A percentile compares a stretch with the other conserved stretches of the same genome.
phyloP scores from a whole-genome alignment of 1,139 yeast genomes.

The Candida pseudocylindracea region DNA sequence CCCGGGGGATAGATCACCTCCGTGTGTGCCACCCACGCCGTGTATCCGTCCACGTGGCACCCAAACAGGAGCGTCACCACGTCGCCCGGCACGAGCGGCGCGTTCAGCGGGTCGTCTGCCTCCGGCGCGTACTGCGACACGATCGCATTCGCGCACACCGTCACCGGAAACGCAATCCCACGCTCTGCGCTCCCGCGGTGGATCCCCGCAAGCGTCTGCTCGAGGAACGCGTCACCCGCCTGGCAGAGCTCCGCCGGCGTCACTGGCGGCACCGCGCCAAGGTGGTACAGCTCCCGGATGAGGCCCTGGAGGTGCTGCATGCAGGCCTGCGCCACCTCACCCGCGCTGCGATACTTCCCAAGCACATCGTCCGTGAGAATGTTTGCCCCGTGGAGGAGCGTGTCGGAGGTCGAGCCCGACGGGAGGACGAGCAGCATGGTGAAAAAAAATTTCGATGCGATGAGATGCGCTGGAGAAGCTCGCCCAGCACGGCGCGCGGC shows the following conservation, averaged over 20 bases:
- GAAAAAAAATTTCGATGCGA: too few relatives aligned
- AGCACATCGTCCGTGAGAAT: slow-evolving; percentile 35
- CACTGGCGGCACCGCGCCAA: slow-evolving; percentile 19
- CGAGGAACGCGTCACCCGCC: slow-evolving; percentile 55
- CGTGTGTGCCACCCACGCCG: slow-evolving; percentile 73
- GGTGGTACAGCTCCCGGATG: slow-evolving; percentile 52
- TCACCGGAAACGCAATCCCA: slow-evolving; percentile 84
- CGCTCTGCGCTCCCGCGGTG: slow-evolving; percentile 40
- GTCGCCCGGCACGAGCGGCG: slow-evolving; percentile 52
- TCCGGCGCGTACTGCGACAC: slow-evolving; percentile 76
- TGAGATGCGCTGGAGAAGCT: too few relatives aligned
- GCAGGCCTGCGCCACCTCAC: slow-evolving; percentile 80
- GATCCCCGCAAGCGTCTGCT: slow-evolving; percentile 26
- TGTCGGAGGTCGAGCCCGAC: slow-evolving; percentile 14
- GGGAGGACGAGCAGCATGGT: too few relatives aligned
- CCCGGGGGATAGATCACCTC: slow-evolving; percentile 61
- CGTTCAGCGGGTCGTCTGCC: slow-evolving; percentile 23
- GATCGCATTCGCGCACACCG: slow-evolving; percentile 66
- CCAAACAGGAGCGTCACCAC: slow-evolving; percentile 68
- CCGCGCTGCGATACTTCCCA: slow-evolving; percentile 76
- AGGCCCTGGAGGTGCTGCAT: slow-evolving; percentile 41
- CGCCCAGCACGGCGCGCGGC: too few relatives aligned
- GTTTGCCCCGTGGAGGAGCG: slow-evolving; percentile 55
- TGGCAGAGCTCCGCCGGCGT: slow-evolving; percentile 62
- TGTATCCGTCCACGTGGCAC: slow-evolving; percentile 87